Conservation (phyloP, 179 eudicot genomes). For the Amaranthus tricolor region DNA sequence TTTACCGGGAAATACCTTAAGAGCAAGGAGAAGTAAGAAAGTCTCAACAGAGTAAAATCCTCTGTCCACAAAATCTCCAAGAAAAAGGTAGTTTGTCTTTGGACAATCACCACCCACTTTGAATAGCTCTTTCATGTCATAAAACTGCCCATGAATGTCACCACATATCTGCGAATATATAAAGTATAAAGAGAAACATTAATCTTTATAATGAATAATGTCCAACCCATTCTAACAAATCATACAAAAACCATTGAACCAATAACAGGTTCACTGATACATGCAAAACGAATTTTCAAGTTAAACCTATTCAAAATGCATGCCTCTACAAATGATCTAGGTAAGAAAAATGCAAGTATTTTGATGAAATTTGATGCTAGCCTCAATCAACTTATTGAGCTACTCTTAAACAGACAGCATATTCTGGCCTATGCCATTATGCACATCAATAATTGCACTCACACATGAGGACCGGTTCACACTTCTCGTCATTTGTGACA, state of each 20-base stretch:
- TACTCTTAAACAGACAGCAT: background rate
- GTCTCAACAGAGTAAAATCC: conserved; percentile 96
- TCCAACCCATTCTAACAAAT: background rate
- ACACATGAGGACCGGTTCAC: no score
- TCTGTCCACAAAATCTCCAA: conserved; percentile 97
- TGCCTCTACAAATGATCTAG: background rate
- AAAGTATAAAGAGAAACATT: background rate
- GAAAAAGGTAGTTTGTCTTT: conserved; percentile 88
- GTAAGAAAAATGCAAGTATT: background rate
- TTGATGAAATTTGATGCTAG: background rate
- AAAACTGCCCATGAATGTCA: conserved; percentile 96
- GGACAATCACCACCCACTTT: conserved; percentile 98
- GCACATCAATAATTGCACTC: no score
- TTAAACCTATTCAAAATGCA: background rate
- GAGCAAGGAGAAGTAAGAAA: conserved; percentile 84
- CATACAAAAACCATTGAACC: background rate
- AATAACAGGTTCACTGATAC: background rate
- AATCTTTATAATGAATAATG: background rate
- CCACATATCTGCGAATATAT: conserved; percentile 72
- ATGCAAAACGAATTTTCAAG: background rate
- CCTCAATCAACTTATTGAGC: background rate
- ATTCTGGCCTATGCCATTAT: background rate
- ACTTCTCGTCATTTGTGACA: background rate
- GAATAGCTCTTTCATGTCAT: conserved; percentile 95
- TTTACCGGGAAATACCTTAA: conserved; percentile 53